A percentile compares a stretch with the other conserved stretches of the same genome.
These are phyloP conservation scores for Dryas integrifolia DNA, from an alignment of 331 rosid species.

Conservation along the genomic window DNA sequence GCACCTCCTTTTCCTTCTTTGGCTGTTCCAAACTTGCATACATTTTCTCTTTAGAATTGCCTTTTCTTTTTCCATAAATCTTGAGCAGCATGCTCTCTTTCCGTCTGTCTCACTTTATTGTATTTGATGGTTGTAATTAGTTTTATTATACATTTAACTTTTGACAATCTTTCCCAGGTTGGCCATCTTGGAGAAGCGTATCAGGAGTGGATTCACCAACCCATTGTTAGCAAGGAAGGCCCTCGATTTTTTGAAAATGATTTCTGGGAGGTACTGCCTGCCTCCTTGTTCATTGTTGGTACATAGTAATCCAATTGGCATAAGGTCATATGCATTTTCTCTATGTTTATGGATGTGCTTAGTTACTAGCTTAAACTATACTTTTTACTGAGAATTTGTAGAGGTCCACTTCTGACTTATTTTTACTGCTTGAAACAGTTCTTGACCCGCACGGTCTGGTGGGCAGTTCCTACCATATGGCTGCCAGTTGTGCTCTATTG, in stretches of 20 bases:
- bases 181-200: slow-evolving; percentile 93
- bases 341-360: neutral
- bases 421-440: slow-evolving; percentile 55
- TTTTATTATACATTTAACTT: slow-evolving; percentile 12
- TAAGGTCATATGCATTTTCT: neutral
- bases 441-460: slow-evolving; percentile 88
- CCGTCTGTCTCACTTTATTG: neutral
- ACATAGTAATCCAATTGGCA: neutral
- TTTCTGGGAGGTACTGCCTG: slow-evolving; percentile 64
- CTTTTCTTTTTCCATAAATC: neutral
- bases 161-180: slow-evolving; percentile 51
- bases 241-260: slow-evolving; percentile 87
- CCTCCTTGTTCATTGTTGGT: neutral
- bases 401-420: slow-evolving; percentile 28
- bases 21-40: neutral
- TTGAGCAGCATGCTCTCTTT: neutral
- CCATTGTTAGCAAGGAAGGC: slow-evolving; percentile 79
- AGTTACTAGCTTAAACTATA: neutral
- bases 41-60: neutral
- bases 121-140: neutral
- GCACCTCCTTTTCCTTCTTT: neutral
- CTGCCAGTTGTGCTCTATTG: slow-evolving; percentile 72
- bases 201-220: slow-evolving; percentile 97
- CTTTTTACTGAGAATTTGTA: neutral
- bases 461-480: slow-evolving; percentile 93